phyloP scores from a whole-genome alignment of 148 eudicot species.

The Nyssa sinensis region DNA sequence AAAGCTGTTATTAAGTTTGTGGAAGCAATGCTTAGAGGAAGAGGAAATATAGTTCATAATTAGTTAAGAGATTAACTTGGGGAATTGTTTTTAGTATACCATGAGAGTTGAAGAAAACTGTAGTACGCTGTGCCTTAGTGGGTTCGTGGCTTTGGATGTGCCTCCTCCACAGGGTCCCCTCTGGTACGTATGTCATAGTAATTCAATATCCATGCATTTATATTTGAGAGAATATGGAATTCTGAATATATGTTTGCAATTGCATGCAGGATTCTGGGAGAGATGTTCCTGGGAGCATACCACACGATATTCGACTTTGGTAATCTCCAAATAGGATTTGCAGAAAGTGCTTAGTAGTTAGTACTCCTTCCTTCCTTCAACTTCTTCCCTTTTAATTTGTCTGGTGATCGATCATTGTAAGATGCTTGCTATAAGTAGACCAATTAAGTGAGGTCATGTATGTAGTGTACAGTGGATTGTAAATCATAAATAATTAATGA shows the following conservation, averaged over 20 bases:
- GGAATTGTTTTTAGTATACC: slow-evolving; percentile 30
- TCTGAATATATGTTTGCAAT: no score
- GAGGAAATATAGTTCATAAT: no score
- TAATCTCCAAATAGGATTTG: slow-evolving; percentile 43
- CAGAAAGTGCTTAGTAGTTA: slow-evolving; percentile 9
- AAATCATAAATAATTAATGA: no score
- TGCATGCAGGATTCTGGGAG: slow-evolving; percentile 43
- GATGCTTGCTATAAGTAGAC: no score
- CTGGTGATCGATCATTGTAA: no score
- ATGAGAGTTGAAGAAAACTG: slow-evolving; percentile 25
- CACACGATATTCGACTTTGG: slow-evolving; percentile 51
- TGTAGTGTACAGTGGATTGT: no score
- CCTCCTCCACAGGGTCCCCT: slow-evolving; percentile 48
- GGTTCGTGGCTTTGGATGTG: slow-evolving; percentile 49
- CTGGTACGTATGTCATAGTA: slow-evolving; percentile 35
- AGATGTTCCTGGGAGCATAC: slow-evolving; percentile 45
- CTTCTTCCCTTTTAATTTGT: no score
- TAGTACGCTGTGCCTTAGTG: slow-evolving; percentile 33
- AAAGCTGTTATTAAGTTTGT: background rate
- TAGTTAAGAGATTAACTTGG: background rate
- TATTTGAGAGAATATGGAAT: background rate
- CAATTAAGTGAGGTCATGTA: no score
- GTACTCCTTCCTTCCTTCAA: no score
- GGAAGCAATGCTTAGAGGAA: background rate
- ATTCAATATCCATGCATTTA: background rate